Conservation (phyloP, 2,329 filamentous ascomycete genomes). For the Trichoderma koningii region DNA sequence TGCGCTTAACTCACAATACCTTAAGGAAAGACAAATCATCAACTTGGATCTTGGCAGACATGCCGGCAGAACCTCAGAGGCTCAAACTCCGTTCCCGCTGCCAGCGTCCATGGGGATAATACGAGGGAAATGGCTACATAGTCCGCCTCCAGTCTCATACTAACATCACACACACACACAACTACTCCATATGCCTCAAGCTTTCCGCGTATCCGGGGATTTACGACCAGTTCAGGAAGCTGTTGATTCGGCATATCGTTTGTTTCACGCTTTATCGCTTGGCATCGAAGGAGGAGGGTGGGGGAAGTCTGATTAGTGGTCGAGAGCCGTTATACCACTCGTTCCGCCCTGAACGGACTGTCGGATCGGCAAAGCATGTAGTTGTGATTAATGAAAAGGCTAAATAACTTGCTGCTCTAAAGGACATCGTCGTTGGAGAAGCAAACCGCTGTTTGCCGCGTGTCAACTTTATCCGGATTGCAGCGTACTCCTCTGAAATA, state of each 20-base stretch:
- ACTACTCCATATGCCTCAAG: neutral
- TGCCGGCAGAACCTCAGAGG: too few species aligned
- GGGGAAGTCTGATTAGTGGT: neutral
- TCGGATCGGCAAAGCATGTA: neutral
- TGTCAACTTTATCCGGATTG: neutral
- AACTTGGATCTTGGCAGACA: too few species aligned
- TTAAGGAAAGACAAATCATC: too few species aligned
- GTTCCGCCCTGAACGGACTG: neutral
- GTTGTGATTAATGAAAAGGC: neutral
- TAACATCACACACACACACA: neutral
- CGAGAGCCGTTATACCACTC: neutral
- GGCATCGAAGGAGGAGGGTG: constrained; percentile 14
- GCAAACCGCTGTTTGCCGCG: neutral
- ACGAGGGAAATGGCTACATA: too few species aligned
- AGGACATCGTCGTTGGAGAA: neutral
- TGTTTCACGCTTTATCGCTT: constrained; percentile 19
- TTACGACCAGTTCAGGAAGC: constrained; percentile 15
- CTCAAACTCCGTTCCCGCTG: neutral
- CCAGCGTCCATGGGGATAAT: too few species aligned
- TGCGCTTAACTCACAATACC: too few species aligned
- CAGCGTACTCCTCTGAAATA: too few species aligned
- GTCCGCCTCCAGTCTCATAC: too few species aligned
- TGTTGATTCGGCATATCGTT: neutral
- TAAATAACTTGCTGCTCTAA: neutral
- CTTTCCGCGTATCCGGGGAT: neutral